Evolutionary conservation across 176 grass and related monocot genomes (phyloP).

Genomic region (Avena atlantica): DNA sequence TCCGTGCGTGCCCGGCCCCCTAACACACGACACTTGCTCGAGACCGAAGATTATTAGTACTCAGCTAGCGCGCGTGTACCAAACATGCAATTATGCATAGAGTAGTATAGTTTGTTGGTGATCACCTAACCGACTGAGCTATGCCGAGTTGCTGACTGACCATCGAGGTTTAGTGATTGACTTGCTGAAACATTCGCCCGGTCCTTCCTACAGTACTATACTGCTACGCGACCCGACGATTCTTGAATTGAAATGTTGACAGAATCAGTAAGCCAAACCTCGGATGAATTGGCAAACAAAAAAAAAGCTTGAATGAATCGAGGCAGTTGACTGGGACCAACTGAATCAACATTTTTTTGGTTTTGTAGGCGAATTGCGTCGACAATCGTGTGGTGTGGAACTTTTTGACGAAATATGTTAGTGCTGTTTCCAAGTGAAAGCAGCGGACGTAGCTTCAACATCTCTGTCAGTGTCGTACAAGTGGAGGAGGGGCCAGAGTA

Average conservation of each 20-base stretch:
- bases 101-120: not conserved
- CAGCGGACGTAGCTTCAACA: not conserved
- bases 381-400: not conserved
- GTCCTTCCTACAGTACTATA: not conserved
- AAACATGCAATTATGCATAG: not conserved
- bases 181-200: not conserved
- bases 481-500: too few species aligned
- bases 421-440: not conserved
- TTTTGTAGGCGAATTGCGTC: not conserved
- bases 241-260: constrained; percentile 26
- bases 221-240: not conserved
- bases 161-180: constrained; percentile 2
- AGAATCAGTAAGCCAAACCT: not conserved
- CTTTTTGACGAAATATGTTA: not conserved
- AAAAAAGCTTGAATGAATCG: not conserved
- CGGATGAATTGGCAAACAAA: not conserved
- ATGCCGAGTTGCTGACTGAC: too few species aligned
- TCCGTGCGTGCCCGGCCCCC: not conserved
- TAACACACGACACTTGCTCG: too few species aligned
- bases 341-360: not conserved
- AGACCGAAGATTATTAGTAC: not conserved
- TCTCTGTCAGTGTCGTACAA: not conserved
- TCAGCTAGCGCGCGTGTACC: not conserved
- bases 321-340: not conserved
- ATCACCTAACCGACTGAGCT: not conserved